Percentiles rank a stretch among this genome's conserved stretches.
Conservation (phyloP, 495 filamentous ascomycete species). For the Terfezia claveryi region DNA sequence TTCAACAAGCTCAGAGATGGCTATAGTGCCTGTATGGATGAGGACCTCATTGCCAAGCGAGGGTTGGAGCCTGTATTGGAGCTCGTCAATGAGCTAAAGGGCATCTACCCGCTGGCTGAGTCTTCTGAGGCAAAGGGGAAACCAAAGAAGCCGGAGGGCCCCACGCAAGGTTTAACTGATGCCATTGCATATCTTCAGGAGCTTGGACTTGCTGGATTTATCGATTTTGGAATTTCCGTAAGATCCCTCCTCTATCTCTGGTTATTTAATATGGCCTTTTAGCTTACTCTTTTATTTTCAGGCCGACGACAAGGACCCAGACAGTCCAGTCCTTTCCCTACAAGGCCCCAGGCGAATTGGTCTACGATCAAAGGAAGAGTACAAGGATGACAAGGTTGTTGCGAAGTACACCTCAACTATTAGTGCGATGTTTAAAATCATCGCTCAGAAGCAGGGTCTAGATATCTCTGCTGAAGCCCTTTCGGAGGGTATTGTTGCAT, state of each 20-base stretch:
- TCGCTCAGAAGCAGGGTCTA: neutral
- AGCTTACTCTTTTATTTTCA: constrained; percentile 2
- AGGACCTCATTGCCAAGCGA: constrained; percentile 28
- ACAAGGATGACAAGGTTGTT: constrained; percentile 33
- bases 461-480: neutral
- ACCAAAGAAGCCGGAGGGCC: constrained; percentile 17
- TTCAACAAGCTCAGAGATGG: constrained; percentile 41
- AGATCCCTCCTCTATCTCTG: too few species aligned
- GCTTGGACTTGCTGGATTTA: constrained; percentile 21
- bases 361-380: constrained; percentile 43
- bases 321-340: constrained; percentile 35
- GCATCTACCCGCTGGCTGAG: constrained; percentile 27
- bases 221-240: neutral
- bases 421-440: constrained; percentile 18
- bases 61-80: constrained; percentile 32
- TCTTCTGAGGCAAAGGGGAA: constrained; percentile 7
- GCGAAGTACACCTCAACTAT: constrained; percentile 30
- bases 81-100: constrained; percentile 30
- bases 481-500: constrained; percentile 27
- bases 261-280: too few species aligned
- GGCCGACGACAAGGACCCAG: constrained; percentile 43
- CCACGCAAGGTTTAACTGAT: constrained; percentile 25
- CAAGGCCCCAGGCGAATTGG: constrained; percentile 32
- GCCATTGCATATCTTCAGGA: constrained; percentile 33
- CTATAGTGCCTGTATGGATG: constrained; percentile 45